Evolutionary conservation across 2,329 filamentous ascomycete genomes (phyloP).

Genomic region (Cytospora piceae): DNA sequence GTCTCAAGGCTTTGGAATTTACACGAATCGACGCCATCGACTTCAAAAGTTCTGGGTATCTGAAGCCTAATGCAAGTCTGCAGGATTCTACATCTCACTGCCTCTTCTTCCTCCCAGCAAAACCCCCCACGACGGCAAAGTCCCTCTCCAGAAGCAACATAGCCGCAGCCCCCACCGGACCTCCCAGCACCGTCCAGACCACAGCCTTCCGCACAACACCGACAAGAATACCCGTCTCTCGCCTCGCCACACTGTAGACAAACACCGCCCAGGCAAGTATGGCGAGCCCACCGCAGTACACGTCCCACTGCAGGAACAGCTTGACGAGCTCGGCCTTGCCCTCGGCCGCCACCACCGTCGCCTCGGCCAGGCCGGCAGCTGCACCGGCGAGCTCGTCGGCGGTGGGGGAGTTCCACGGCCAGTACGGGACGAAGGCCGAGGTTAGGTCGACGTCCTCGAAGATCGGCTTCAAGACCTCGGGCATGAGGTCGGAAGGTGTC

Average conservation of each 20-base stretch:
- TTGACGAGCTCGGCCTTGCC: slow-evolving; percentile 46
- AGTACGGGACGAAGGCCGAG: slow-evolving; percentile 37
- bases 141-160: slow-evolving; percentile 55
- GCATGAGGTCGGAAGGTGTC: slow-evolving; percentile 40
- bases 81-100: neutral
- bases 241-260: slow-evolving; percentile 38
- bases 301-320: slow-evolving; percentile 54
- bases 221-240: slow-evolving; percentile 27
- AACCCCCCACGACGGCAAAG: slow-evolving; percentile 29
- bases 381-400: slow-evolving; percentile 43
- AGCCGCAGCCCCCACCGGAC: slow-evolving; percentile 49
- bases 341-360: slow-evolving; percentile 38
- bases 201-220: slow-evolving; percentile 41
- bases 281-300: slow-evolving; percentile 46
- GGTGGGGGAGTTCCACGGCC: slow-evolving; percentile 40
- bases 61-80: neutral
- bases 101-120: neutral
- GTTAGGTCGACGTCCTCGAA: slow-evolving; percentile 35
- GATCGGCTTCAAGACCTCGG: slow-evolving; percentile 37
- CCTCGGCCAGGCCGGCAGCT: neutral
- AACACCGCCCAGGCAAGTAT: slow-evolving; percentile 50
- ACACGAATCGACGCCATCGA: neutral
- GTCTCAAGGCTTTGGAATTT: neutral
- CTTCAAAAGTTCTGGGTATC: neutral
- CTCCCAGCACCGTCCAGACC: slow-evolving; percentile 42